phyloP scores from a whole-genome alignment of 1,139 yeast genomes.

The Williopsis jadinii region DNA sequence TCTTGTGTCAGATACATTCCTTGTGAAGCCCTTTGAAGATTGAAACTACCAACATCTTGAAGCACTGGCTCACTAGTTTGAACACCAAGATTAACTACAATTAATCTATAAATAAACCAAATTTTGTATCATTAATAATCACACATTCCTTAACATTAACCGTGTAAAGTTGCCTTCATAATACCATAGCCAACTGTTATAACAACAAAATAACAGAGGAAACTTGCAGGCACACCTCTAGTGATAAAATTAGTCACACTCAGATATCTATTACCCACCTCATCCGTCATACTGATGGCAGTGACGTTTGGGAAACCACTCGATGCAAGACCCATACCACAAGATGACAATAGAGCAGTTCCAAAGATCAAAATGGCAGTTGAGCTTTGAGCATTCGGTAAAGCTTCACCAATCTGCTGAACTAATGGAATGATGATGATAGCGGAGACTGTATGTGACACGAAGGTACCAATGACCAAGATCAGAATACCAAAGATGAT shows the following conservation, averaged over 20 bases:
- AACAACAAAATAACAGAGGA: slow-evolving; percentile 47
- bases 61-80: too few species aligned
- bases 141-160: too few species aligned
- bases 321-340: slow-evolving; percentile 75
- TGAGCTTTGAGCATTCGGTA: slow-evolving; percentile 37
- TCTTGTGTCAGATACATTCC: too few species aligned
- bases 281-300: slow-evolving; percentile 73
- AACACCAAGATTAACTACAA: too few species aligned
- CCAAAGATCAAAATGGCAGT: slow-evolving; percentile 61
- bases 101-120: too few species aligned
- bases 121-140: too few species aligned
- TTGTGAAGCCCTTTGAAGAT: too few species aligned
- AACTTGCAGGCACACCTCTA: slow-evolving; percentile 63
- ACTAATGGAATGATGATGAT: slow-evolving; percentile 65
- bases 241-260: slow-evolving; percentile 60
- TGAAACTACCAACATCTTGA: too few species aligned
- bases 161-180: slow-evolving; percentile 30
- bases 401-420: slow-evolving; percentile 55
- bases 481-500: slow-evolving; percentile 62
- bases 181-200: slow-evolving; percentile 63
- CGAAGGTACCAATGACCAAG: slow-evolving; percentile 65
- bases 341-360: slow-evolving; percentile 59
- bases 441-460: slow-evolving; percentile 74
- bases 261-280: slow-evolving; percentile 59
- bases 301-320: slow-evolving; percentile 76